Conservation (phyloP, 768 basidiomycete genomes). For the Naganishia kalamii region DNA sequence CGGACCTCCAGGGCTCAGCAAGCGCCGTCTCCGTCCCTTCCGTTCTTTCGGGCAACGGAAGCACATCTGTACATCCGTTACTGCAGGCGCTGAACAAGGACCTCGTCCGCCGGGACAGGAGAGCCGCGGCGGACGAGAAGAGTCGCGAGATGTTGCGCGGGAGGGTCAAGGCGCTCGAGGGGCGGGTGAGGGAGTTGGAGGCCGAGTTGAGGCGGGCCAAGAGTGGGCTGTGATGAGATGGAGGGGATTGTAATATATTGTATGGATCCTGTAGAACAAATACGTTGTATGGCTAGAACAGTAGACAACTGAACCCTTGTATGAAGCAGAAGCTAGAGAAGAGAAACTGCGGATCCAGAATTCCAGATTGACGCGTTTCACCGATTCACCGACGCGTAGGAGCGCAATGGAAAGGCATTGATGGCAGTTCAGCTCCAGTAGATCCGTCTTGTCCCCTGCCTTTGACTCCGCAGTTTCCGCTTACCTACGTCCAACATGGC, state of each 20-base stretch:
- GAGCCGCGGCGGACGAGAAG: conserved; percentile 6
- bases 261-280: background rate
- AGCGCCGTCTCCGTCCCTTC: background rate
- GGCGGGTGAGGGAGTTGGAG: conserved; percentile 7
- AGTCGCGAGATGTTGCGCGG: conserved; percentile 12
- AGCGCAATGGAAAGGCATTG: too few species aligned
- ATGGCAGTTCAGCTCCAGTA: too few species aligned
- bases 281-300: background rate
- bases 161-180: conserved; percentile 13
- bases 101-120: background rate
- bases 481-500: background rate
- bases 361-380: too few species aligned
- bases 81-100: background rate
- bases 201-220: conserved; percentile 6
- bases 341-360: too few species aligned
- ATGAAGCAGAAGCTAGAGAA: too few species aligned
- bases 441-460: too few species aligned
- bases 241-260: background rate
- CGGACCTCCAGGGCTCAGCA: background rate
- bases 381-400: too few species aligned
- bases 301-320: too few species aligned
- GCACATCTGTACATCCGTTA: background rate
- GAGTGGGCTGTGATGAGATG: background rate
- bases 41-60: background rate
- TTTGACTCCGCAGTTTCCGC: background rate